A percentile compares a stretch with the other conserved stretches of the same genome.
phyloP scores from a whole-genome alignment of 2,329 filamentous ascomycete genomes.

The Fusarium musae region DNA sequence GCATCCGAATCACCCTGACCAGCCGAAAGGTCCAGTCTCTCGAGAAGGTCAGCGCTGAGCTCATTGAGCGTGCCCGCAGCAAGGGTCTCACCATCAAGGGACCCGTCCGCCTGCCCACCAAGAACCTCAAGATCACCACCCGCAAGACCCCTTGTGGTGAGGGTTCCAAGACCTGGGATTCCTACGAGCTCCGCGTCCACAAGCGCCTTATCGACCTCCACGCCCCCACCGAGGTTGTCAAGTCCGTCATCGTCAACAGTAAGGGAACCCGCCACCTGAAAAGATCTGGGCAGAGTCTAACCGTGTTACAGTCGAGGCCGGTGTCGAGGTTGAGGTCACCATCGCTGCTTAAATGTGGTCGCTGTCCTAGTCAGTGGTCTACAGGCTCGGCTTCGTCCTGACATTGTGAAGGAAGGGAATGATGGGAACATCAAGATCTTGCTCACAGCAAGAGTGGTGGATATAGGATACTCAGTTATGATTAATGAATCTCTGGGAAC shows the following conservation, averaged over 20 bases:
- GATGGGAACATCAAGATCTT: constrained; percentile 32
- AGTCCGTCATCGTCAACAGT: constrained; percentile 94
- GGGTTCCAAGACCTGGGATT: constrained; percentile 99
- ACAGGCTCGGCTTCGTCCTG: constrained; percentile 14
- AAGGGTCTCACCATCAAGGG: constrained; percentile 99
- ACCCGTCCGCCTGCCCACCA: constrained; percentile 96
- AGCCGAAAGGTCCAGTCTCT: constrained; percentile 93
- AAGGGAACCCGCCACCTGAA: constrained; percentile 1
- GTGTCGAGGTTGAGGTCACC: constrained; percentile 93
- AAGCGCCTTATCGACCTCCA: constrained; percentile 98
- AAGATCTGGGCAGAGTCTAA: constrained; percentile 13
- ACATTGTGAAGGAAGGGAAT: constrained; percentile 41
- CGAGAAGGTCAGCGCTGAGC: constrained; percentile 98
- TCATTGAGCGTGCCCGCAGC: constrained; percentile 97
- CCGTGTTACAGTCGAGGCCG: constrained; percentile 71
- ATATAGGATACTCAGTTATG: constrained; percentile 35
- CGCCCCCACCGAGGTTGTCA: constrained; percentile 97
- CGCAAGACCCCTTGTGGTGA: constrained; percentile 99
- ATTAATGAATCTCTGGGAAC: constrained; percentile 40
- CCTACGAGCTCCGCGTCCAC: constrained; percentile 99
- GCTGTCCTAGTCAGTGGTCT: constrained; percentile 10
- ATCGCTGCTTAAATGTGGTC: constrained; percentile 71
- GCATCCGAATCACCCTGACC: constrained; percentile 98
- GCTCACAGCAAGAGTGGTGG: constrained; percentile 29
- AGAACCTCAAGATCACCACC: constrained; percentile 96